Percentiles rank a stretch among this genome's conserved stretches.
Evolutionary conservation across 108 stramenopile genomes (phyloP).

Genomic region (Stephanodiscus minutulus): DNA sequence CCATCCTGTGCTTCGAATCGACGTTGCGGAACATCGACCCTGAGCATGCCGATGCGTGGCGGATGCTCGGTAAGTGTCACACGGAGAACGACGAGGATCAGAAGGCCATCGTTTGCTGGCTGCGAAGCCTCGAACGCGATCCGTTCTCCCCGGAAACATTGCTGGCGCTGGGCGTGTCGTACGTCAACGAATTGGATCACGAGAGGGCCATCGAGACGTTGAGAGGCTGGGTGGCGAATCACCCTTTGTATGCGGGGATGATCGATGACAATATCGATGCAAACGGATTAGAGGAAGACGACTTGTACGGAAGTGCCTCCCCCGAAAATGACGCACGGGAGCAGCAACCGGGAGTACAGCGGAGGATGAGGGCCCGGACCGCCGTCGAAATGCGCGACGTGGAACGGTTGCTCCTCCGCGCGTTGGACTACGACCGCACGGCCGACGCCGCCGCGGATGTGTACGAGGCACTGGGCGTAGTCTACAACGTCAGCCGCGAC

Average conservation of each 20-base stretch:
- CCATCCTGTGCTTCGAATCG: slow-evolving; percentile 87
- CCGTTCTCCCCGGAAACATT: slow-evolving; percentile 86
- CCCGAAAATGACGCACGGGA: slow-evolving; percentile 12
- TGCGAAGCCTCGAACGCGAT: slow-evolving; percentile 89
- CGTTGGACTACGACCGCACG: slow-evolving; percentile 64
- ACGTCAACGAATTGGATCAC: slow-evolving; percentile 94
- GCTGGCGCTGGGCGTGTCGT: slow-evolving; percentile 86
- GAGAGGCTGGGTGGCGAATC: slow-evolving; percentile 93
- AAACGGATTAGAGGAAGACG: slow-evolving; percentile 52
- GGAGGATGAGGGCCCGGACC: slow-evolving; percentile 22
- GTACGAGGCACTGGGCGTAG: slow-evolving; percentile 89
- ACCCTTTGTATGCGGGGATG: slow-evolving; percentile 92
- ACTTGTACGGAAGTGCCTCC: slow-evolving; percentile 62
- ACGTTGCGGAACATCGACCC: slow-evolving; percentile 74
- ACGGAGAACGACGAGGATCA: slow-evolving; percentile 93
- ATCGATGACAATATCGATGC: slow-evolving; percentile 38
- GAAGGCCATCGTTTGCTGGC: slow-evolving; percentile 89
- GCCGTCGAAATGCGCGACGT: slow-evolving; percentile 70
- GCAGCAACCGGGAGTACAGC: slow-evolving; percentile 8
- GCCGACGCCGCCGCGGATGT: slow-evolving; percentile 76
- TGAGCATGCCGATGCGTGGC: slow-evolving; percentile 86
- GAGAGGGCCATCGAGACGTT: slow-evolving; percentile 77
- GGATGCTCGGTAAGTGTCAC: slow-evolving; percentile 89
- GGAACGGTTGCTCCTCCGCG: slow-evolving; percentile 79
- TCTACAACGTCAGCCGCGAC: slow-evolving; percentile 91